Base-by-base conservation (phyloP, 2,329 filamentous ascomycete species). In the Setomelanomma holmii region DNA sequence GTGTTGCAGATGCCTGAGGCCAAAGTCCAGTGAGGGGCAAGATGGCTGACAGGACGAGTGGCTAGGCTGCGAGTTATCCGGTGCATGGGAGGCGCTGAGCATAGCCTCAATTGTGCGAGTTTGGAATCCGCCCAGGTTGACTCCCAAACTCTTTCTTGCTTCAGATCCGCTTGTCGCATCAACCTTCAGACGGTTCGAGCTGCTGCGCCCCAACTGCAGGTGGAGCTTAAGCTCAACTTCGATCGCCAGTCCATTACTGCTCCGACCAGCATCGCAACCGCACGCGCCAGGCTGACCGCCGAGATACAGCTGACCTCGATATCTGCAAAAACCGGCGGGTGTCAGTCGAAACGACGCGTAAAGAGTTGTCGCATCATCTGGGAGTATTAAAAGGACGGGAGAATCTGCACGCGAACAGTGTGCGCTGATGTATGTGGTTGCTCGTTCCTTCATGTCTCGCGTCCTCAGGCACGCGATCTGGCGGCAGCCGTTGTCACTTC, bases 371-470 rank as follows among this genome's bases (percentile, higher is more conserved):
- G 63, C 64, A 51, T 61, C 36, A 48, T 49, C 45, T 20, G 42
- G 39, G 43, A 42, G n/a, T 23, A 30, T 49, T 10, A 49, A 55
- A 56, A 47, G 51, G 52, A 49, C 53, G 23, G 40, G 45, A 47
- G 6, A 46, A 52, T n/a, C 51, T 53, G 58, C 30, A 39, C 45
- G 45, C 58, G 55, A 50, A 60, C 40, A 57, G 51, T 46, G 63
- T 63, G 67, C 56, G 63, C 63, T 67, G 63, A 69, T 73, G 69
- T 73, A 73, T 58, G 68, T 72, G 58, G 53, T 35, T 63, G 64
- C 63, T 63, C 56, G 49, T 64, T 70, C 56, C 43, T 55, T 54
- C 45, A 45, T 47, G 46, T 54, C 36, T 59, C 51, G 46, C 39
- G 47, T 53, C 48, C 57, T 61, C 46, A 58, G 58, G 53, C 64